These are phyloP conservation scores for Sextonia rubra DNA, from an alignment of 164 flowering plant genomes.

Conservation along the genomic window DNA sequence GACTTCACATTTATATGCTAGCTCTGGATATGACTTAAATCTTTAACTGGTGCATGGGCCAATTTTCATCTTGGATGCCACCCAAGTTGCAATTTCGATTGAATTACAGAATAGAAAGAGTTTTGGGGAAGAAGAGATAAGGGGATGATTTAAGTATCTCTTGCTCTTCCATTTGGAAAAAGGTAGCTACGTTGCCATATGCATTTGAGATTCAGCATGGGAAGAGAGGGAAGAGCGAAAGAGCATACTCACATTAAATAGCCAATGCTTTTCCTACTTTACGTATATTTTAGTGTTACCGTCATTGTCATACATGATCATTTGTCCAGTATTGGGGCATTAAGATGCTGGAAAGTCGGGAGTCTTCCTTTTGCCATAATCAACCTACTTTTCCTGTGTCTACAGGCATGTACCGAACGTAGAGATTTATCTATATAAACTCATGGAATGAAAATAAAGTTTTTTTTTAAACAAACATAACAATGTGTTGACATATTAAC, in stretches of 20 bases:
- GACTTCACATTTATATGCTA: not conserved
- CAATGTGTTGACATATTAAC: too few relatives aligned
- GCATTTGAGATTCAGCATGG: not conserved
- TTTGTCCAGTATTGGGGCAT: not conserved
- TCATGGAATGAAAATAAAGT: not conserved
- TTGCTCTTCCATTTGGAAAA: not conserved
- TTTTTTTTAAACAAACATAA: too few relatives aligned
- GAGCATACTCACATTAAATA: not conserved
- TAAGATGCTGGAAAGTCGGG: too few relatives aligned
- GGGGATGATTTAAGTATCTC: not conserved
- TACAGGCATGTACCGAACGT: not conserved
- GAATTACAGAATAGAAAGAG: not conserved
- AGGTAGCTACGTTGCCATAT: not conserved
- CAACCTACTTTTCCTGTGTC: not conserved
- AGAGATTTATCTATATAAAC: not conserved
- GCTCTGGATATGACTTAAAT: not conserved
- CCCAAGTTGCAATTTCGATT: not conserved
- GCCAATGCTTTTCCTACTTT: not conserved
- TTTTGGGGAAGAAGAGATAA: not conserved
- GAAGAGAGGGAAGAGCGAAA: slow-evolving; percentile 7
- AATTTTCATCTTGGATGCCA: not conserved
- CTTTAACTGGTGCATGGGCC: not conserved
- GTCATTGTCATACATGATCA: not conserved
- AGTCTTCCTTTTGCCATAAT: too few relatives aligned
- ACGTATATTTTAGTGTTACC: not conserved